These are phyloP conservation scores for Pichia thaimueangensis DNA, from an alignment of 805 yeast species.

Conservation along the genomic window DNA sequence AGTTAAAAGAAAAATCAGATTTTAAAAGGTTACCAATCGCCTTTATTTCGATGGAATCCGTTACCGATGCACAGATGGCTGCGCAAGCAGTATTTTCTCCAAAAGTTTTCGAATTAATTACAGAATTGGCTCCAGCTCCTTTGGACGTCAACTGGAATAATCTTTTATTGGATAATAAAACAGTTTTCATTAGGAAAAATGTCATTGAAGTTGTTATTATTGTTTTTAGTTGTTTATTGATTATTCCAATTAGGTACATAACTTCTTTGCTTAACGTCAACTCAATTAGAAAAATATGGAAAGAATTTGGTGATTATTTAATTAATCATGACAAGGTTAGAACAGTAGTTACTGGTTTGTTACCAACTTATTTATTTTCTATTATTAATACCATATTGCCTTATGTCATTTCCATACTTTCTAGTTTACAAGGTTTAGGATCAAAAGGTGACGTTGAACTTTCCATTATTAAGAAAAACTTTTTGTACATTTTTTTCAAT, in stretches of 20 bases:
- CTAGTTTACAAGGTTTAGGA: conserved; percentile 45
- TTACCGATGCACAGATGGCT: conserved; percentile 94
- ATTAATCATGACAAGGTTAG: conserved; percentile 45
- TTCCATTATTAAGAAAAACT: conserved; percentile 51
- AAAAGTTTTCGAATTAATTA: conserved; percentile 72
- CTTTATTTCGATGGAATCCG: conserved; percentile 89
- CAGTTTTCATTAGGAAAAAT: conserved; percentile 31
- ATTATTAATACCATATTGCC: conserved; percentile 48
- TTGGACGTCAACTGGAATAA: conserved; percentile 84
- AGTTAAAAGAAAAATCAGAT: conserved; percentile 26
- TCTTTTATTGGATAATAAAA: conserved; percentile 35
- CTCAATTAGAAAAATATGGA: conserved; percentile 53
- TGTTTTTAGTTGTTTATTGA: conserved; percentile 43
- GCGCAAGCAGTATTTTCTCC: conserved; percentile 96
- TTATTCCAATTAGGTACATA: conserved; percentile 51
- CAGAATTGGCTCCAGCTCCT: conserved; percentile 91
- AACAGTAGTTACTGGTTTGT: conserved; percentile 52
- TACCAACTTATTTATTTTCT: conserved; percentile 56
- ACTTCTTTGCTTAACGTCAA: conserved; percentile 51
- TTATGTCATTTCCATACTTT: conserved; percentile 46
- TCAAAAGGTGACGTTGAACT: conserved; percentile 56
- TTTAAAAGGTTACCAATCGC: conserved; percentile 43
- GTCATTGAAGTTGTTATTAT: conserved; percentile 34
- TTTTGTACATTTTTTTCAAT: conserved; percentile 54
- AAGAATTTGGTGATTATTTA: conserved; percentile 48